Conservation (phyloP, 1,139 yeast genomes). For the Yamadazyma songkhlaensis region DNA sequence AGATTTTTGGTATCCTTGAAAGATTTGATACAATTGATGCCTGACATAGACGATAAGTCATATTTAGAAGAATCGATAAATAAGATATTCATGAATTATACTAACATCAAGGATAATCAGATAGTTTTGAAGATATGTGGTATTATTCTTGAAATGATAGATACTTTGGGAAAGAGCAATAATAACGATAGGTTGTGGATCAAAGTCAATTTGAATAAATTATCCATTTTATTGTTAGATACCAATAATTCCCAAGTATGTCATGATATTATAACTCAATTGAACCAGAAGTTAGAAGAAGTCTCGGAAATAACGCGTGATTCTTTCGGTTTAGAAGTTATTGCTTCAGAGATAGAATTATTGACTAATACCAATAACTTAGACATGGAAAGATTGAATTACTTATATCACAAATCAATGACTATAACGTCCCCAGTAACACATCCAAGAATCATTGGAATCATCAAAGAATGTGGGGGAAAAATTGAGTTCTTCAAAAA, state of each 20-base stretch:
- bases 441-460: conserved; percentile 71
- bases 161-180: conserved; percentile 12
- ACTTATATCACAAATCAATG: conserved; percentile 48
- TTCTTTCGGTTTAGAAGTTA: conserved; percentile 55
- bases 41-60: conserved; percentile 29
- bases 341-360: conserved; percentile 63
- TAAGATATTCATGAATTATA: conserved; percentile 50
- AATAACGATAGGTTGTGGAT: conserved; percentile 55
- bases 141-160: conserved; percentile 23
- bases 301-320: conserved; percentile 44
- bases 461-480: conserved; percentile 74
- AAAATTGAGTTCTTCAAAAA: conserved; percentile 60
- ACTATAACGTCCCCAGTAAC: conserved; percentile 62
- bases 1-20: conserved; percentile 31
- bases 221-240: conserved; percentile 37
- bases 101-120: conserved; percentile 24
- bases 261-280: conserved; percentile 31
- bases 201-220: conserved; percentile 51
- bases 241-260: conserved; percentile 40
- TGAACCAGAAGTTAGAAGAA: conserved; percentile 37
- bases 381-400: conserved; percentile 40
- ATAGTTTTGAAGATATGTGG: conserved; percentile 30
- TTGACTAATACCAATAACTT: conserved; percentile 27
- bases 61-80: conserved; percentile 65
- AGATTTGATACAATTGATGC: conserved; percentile 21